Evolutionary conservation across 2,329 filamentous ascomycete species (phyloP), one percentile per base, ranked within the genome.

Genomic region (Xylaria digitata): DNA sequence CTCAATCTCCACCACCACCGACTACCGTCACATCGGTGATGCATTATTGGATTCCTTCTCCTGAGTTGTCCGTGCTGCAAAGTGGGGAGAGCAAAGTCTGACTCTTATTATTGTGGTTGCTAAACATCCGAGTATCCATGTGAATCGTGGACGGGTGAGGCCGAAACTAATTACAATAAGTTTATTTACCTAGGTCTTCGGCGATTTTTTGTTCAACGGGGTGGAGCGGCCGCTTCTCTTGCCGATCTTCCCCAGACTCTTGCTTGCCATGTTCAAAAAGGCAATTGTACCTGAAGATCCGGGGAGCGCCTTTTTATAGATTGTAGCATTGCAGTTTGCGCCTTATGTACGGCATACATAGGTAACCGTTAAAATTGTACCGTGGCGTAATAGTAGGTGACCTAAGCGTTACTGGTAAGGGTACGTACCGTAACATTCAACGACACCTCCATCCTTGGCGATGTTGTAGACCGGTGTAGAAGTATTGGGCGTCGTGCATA

Each of bases 171-270:
- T 42, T 13, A 50, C 34, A 5, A 13, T 11, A 30, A 32, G 4
- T 19, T 34, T 45, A 21, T 50, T 30, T 56, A 37, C 23, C 54
- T n/a, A 54, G 34, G 17, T 32, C n/a, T 11, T 34, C 55, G 26
- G 42, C 13, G 32, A 6, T 26, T 37, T 34, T 23, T 8, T 34
- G 9, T 8, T 34, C 32, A 48, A 58, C 19, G 5, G 21, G 19
- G 37, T 37, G 40, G 34, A 53, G 50, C 19, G n/a, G 15, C 52
- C 34, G 23, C 32, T 66, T 58, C 2, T 54, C 13, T 43, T 49
- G 55, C 40, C 61, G 56, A 67, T 61, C 55, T 67, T 61, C 61
- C 61, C 61, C 61, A 61, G 61, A 65, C 56, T 48, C 45, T 65
- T 56, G 55, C 56, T 65, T n/a, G n/a, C n/a, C n/a, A n/a, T n/a